These are phyloP conservation scores for Fusarium papillatum DNA, from an alignment of 2,329 filamentous ascomycete species.

Conservation along the genomic window DNA sequence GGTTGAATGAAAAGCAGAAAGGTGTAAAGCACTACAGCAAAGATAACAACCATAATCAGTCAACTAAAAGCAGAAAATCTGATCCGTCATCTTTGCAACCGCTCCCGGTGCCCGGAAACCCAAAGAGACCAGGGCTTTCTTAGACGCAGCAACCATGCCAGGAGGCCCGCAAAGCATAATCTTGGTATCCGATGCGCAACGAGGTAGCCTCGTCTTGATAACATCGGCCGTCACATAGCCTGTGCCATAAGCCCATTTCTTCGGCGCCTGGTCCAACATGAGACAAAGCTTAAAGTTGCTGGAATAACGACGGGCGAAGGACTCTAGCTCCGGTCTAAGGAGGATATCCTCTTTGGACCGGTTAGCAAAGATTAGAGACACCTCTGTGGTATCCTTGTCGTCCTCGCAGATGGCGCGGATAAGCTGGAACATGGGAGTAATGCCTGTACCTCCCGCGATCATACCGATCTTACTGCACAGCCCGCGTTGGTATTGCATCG, in stretches of 20 bases:
- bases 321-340: conserved; percentile 67
- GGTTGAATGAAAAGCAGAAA: background rate
- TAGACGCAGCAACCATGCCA: conserved; percentile 69
- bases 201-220: conserved; percentile 62
- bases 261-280: conserved; percentile 62
- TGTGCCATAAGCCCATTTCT: conserved; percentile 60
- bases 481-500: conserved; percentile 64
- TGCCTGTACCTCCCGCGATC: conserved; percentile 61
- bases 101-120: conserved; percentile 65
- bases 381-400: conserved; percentile 66
- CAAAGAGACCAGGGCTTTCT: conserved; percentile 61
- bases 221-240: conserved; percentile 66
- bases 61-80: conserved; percentile 66
- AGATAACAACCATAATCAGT: background rate
- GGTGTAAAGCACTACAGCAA: background rate
- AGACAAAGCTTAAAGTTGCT: conserved; percentile 69
- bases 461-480: conserved; percentile 63
- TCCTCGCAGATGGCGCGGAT: conserved; percentile 75
- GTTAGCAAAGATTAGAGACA: conserved; percentile 72
- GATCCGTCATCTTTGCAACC: conserved; percentile 65
- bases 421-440: conserved; percentile 61
- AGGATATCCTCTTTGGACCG: conserved; percentile 71
- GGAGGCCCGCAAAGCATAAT: conserved; percentile 73
- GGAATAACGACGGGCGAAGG: conserved; percentile 63
- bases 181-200: conserved; percentile 60